These are phyloP conservation scores for Candida yuanshanica DNA, from an alignment of 805 yeast species.

Conservation along the genomic window DNA sequence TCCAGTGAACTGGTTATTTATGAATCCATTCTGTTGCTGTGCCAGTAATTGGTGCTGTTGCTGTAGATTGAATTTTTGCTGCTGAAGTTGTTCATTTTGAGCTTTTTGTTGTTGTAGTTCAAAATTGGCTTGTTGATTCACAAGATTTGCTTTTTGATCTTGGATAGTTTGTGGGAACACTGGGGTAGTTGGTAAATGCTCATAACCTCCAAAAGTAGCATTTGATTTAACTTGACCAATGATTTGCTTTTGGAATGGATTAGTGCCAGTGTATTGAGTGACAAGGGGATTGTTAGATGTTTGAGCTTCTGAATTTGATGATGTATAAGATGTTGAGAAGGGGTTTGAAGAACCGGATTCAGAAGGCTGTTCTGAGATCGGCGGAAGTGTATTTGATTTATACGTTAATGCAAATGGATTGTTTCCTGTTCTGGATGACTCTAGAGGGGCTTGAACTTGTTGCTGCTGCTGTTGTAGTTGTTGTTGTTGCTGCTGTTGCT, in stretches of 20 bases:
- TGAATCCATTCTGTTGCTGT: conserved; percentile 1
- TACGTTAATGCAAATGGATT: conserved; percentile 26
- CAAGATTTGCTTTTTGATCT: conserved; percentile 31
- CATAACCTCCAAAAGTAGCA: conserved; percentile 72
- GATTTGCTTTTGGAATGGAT: conserved; percentile 31
- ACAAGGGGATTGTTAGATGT: conserved; percentile 6
- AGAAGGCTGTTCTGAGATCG: conserved; percentile 9
- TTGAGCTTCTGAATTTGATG: not conserved
- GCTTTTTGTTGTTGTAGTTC: conserved; percentile 27
- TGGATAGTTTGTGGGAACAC: conserved; percentile 64
- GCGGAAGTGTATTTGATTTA: conserved; percentile 7
- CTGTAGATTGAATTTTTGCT: conserved; percentile 19
- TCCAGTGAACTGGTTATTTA: conserved; percentile 9
- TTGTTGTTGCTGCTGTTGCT: conserved; percentile 13
- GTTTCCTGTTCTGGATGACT: conserved; percentile 21
- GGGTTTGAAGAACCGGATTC: conserved; percentile 26
- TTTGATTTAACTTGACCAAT: conserved; percentile 29
- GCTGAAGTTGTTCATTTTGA: conserved; percentile 20
- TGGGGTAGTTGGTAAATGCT: conserved; percentile 56
- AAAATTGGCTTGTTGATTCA: conserved; percentile 32
- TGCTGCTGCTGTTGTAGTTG: conserved; percentile 17
- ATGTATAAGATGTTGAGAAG: conserved; percentile 12
- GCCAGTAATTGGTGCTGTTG: conserved; percentile 15
- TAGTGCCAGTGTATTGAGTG: conserved; percentile 29
- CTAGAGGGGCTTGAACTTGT: conserved; percentile 13